Base-by-base conservation (phyloP, 1,284 basidiomycete genomes). In the Microbotryomycetes sp. region DNA sequence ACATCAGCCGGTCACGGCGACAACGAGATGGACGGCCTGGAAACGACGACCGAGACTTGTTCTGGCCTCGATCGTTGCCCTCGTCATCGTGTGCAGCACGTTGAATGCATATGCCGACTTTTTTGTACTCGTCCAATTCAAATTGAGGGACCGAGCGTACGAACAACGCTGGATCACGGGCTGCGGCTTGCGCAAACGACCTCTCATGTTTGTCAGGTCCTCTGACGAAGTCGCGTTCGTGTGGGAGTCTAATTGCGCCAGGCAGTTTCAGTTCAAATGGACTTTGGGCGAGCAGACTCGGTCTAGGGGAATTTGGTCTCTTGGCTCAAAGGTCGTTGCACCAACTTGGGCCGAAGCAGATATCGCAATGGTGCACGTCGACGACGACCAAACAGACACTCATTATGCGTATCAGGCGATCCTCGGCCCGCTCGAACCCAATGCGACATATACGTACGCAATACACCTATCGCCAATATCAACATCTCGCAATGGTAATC, bases 151-250 rank as follows among this genome's bases (percentile, higher is more conserved):
- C 45, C 45, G 47, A 5, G 57, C 65, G 1, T 61, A 62, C 49
- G 56, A 57, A 23, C 47, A 61, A 9, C 55, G 51, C 1, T 68
- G 64, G 62, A 54, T 62, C 16, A 58, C 52, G 5, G 21, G 57
- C 2, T 66, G 68, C 48, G 54, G 59, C 5, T 26, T 72, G 41
- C 41, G 70, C 27, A 72, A 72, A 57, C 48, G 66, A 49, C 70
- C 70, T 18, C 41, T 72, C 11, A 21, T 72, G 4, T 72, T 69
- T 18, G 60, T 71, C 6, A 62, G 65, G 49, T 68, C 62, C 4
- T 58, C 55, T 1, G 53, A 31, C 11, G 45, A 59, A 45, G 61
- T 60, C 16, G 57, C 64, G 11, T 54, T 72, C 23, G 69, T 72
- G 2, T 72, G 69, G 69, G 70, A 72, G 45, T 62, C 68, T 23